Percentiles rank a stretch among this genome's conserved stretches.
Conservation (phyloP, 2,329 filamentous ascomycete genomes). For the Dactylellina drechsleri region DNA sequence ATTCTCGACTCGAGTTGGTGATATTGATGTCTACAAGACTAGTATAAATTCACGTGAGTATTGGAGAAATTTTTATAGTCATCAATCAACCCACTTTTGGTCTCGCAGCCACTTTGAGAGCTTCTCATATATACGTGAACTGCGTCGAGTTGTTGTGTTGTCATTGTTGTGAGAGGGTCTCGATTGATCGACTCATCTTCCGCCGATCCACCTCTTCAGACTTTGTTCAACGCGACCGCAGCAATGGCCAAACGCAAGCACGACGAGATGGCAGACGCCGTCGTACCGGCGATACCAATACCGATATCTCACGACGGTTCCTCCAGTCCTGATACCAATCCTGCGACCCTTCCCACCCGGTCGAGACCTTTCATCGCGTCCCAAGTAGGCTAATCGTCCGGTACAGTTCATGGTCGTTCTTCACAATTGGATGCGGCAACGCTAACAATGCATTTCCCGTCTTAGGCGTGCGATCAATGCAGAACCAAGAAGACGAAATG, state of each 20-base stretch:
- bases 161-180: neutral
- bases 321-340: constrained; percentile 41
- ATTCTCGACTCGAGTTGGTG: too few species aligned
- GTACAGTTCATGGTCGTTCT: constrained; percentile 25
- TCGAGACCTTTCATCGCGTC: constrained; percentile 53
- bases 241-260: constrained; percentile 47
- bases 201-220: too few species aligned
- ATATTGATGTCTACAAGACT: too few species aligned
- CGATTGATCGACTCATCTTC: too few species aligned
- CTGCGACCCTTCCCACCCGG: constrained; percentile 42
- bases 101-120: too few species aligned
- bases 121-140: too few species aligned
- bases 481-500: constrained; percentile 68
- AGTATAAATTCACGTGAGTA: too few species aligned
- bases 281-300: constrained; percentile 7
- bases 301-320: constrained; percentile 38
- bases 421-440: constrained; percentile 52
- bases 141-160: neutral
- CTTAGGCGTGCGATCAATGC: constrained; percentile 67
- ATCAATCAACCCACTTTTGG: too few species aligned
- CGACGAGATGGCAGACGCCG: constrained; percentile 29
- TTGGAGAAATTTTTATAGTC: too few species aligned
- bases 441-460: constrained; percentile 7
- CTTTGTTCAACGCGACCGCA: neutral
- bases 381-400: constrained; percentile 54